Evolutionary conservation across 768 basidiomycete genomes (phyloP).

Genomic region (Lyophyllum decastes): DNA sequence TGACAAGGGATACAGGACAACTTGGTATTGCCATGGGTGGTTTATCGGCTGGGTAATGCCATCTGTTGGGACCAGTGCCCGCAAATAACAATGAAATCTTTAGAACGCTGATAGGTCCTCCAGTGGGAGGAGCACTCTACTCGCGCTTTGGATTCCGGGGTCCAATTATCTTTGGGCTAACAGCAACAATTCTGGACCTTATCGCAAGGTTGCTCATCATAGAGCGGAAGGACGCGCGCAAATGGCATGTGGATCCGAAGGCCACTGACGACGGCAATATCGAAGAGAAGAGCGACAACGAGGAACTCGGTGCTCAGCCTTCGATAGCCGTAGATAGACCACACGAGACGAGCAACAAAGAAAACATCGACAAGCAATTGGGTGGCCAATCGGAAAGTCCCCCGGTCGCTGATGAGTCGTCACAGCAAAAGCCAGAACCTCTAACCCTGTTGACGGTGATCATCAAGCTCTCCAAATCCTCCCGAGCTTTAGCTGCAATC

Average conservation of each 20-base stretch:
- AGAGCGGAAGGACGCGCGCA: conserved; percentile 51
- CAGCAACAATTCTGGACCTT: conserved; percentile 49
- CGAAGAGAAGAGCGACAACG: background rate
- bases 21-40: conserved; percentile 63
- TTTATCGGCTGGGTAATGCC: conserved; percentile 49
- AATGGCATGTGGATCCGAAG: conserved; percentile 48
- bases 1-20: conserved; percentile 40
- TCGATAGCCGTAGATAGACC: no score
- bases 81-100: conserved; percentile 2
- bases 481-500: conserved; percentile 50
- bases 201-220: conserved; percentile 56
- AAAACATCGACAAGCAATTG: background rate
- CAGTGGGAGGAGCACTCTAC: conserved; percentile 58
- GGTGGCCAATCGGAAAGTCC: background rate
- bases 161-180: conserved; percentile 57
- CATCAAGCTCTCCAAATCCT: conserved; percentile 39
- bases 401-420: background rate
- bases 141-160: conserved; percentile 57
- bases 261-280: background rate
- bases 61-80: background rate
- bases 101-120: conserved; percentile 57
- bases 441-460: conserved; percentile 45
- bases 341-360: background rate
- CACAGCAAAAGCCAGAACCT: conserved; percentile 10
- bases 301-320: background rate